A percentile compares a stretch with the other conserved stretches of the same genome.
Evolutionary conservation across 2,329 filamentous ascomycete genomes (phyloP).

Genomic region (Chalaropsis thielavioides): DNA sequence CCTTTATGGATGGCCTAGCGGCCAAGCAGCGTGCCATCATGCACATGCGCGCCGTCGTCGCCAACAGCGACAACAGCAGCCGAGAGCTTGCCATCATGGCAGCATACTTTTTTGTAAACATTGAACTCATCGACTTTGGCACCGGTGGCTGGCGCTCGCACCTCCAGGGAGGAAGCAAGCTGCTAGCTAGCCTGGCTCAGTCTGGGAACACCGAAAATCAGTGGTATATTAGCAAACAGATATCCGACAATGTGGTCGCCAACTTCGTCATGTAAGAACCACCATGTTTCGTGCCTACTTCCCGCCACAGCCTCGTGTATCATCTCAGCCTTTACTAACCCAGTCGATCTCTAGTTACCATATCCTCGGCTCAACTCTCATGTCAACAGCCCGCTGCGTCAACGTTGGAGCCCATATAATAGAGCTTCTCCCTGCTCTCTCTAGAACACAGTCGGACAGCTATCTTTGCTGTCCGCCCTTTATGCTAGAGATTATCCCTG

Average conservation of each 20-base stretch:
- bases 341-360: slow-evolving; percentile 26
- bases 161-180: slow-evolving; percentile 32
- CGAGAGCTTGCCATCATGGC: slow-evolving; percentile 35
- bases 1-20: slow-evolving; percentile 33
- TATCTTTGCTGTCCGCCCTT: slow-evolving; percentile 31
- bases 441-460: slow-evolving; percentile 30
- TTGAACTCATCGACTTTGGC: slow-evolving; percentile 36
- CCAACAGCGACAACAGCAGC: slow-evolving; percentile 28
- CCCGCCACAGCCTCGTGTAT: background rate
- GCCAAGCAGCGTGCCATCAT: slow-evolving; percentile 35
- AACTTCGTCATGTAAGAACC: slow-evolving; percentile 33
- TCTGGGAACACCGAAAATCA: slow-evolving; percentile 21
- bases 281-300: background rate
- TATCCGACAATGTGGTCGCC: slow-evolving; percentile 34
- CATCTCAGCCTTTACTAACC: background rate
- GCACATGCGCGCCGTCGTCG: slow-evolving; percentile 29
- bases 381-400: slow-evolving; percentile 27
- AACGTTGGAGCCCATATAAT: slow-evolving; percentile 29
- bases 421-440: slow-evolving; percentile 28
- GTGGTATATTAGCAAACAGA: slow-evolving; percentile 19
- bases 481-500: slow-evolving; percentile 33
- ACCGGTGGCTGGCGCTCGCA: slow-evolving; percentile 33
- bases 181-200: slow-evolving; percentile 27
- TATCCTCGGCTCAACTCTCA: slow-evolving; percentile 28
- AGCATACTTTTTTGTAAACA: slow-evolving; percentile 38